Percentiles rank a stretch among this genome's conserved stretches.
Conservation (phyloP, 306 rosid genomes). For the Echinosophora koreensis region DNA sequence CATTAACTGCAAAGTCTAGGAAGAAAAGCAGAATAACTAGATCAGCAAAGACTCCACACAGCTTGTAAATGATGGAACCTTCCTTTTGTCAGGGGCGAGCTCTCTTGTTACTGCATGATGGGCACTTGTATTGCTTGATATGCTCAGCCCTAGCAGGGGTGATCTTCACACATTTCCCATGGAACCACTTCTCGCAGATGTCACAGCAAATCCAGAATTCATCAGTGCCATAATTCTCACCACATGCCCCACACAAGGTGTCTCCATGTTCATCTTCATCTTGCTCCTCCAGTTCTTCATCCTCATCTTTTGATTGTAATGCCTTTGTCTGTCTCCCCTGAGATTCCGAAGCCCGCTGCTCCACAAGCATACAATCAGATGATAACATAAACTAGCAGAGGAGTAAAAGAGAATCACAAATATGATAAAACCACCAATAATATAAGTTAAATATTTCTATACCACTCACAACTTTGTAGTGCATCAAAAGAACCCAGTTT, state of each 20-base stretch:
- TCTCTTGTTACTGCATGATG: constrained; percentile 94
- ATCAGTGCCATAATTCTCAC: constrained; percentile 81
- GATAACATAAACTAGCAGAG: constrained; percentile 22
- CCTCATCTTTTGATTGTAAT: constrained; percentile 63
- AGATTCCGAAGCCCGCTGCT: constrained; percentile 69
- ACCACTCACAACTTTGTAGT: constrained; percentile 12
- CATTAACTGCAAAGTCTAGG: constrained; percentile 49
- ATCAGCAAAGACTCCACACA: constrained; percentile 46
- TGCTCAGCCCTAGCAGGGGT: constrained; percentile 94
- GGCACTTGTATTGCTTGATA: constrained; percentile 95
- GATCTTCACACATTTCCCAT: constrained; percentile 93
- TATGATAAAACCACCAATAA: constrained; percentile 15
- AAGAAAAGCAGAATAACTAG: constrained; percentile 38
- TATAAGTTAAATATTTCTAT: constrained; percentile 11
- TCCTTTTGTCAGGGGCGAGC: constrained; percentile 62
- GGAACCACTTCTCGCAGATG: constrained; percentile 94
- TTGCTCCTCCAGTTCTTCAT: constrained; percentile 73
- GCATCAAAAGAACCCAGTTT: too few relatives aligned
- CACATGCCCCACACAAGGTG: constrained; percentile 91
- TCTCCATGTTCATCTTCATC: constrained; percentile 93
- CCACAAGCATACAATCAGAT: constrained; percentile 39
- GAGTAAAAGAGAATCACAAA: constrained; percentile 32
- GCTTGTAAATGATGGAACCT: constrained; percentile 29
- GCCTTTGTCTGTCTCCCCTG: constrained; percentile 59
- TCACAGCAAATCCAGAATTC: constrained; percentile 98